Evolutionary conservation across 106 monocot genomes (phyloP).

Genomic region (Dendrobium catenatum): DNA sequence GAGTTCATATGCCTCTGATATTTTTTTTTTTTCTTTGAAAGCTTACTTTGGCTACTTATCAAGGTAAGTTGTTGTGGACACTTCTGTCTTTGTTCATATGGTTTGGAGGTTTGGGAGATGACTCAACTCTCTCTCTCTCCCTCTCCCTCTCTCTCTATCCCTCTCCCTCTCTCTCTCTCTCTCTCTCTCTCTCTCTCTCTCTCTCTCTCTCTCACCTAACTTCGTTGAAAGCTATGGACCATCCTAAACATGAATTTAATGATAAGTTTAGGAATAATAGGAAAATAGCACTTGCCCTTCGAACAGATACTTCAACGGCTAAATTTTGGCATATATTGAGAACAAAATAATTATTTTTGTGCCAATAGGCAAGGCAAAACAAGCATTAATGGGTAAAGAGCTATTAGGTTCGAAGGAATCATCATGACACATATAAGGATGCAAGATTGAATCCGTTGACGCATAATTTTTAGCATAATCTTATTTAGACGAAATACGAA

Average conservation of each 20-base stretch:
- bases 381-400: too few species aligned
- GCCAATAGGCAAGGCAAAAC: too few species aligned
- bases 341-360: background rate
- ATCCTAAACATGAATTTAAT: constrained; percentile 5
- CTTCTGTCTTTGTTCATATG: background rate
- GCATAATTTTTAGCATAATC: background rate
- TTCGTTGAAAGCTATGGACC: constrained; percentile 1
- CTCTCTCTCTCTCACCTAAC: background rate
- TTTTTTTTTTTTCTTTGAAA: background rate
- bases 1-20: background rate
- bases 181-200: background rate
- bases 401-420: too few species aligned
- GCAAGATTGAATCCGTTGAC: background rate
- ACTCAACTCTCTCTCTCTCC: background rate
- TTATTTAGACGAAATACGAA: background rate
- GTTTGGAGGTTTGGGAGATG: background rate
- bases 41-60: background rate
- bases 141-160: background rate
- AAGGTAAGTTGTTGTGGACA: background rate
- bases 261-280: background rate
- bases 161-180: background rate
- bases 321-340: background rate
- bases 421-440: too few species aligned
- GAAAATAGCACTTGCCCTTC: background rate
- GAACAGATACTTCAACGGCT: background rate